These are phyloP conservation scores for Globisporangium perplexum DNA, from an alignment of 352 stramenopile species.

Conservation along the genomic window DNA sequence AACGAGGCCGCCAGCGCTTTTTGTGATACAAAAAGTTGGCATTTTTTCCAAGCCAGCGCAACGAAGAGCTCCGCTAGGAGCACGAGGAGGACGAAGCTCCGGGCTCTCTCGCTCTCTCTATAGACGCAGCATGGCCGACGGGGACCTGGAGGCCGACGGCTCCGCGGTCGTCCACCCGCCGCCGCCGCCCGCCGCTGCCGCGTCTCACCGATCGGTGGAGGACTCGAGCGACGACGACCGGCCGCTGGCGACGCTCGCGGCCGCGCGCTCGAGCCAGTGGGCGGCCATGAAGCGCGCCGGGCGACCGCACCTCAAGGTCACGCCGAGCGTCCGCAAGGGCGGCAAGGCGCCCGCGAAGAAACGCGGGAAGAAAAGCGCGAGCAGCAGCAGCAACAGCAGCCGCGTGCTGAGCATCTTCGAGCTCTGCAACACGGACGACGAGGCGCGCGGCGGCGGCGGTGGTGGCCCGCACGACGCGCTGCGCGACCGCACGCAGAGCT, in stretches of 20 bases:
- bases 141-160: conserved; percentile 11
- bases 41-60: too few relatives aligned
- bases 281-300: not conserved
- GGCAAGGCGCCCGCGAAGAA: not conserved
- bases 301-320: not conserved
- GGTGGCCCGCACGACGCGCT: not conserved
- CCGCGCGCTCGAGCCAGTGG: not conserved
- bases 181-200: not conserved
- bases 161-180: conserved; percentile 9
- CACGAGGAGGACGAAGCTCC: too few relatives aligned
- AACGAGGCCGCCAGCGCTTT: too few relatives aligned
- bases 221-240: conserved; percentile 11
- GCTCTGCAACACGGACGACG: conserved; percentile 59
- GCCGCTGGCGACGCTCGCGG: conserved; percentile 4
- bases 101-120: too few relatives aligned
- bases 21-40: too few relatives aligned
- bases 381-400: conserved; percentile 1
- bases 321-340: not conserved
- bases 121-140: too few relatives aligned
- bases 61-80: too few relatives aligned
- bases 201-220: not conserved
- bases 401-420: conserved; percentile 73
- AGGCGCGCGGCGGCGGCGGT: conserved; percentile 10
- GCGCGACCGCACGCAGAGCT: conserved; percentile 15
- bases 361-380: conserved; percentile 1